Base-by-base conservation (phyloP, 805 yeast genomes). In the Kluyveromyces siamensis region DNA sequence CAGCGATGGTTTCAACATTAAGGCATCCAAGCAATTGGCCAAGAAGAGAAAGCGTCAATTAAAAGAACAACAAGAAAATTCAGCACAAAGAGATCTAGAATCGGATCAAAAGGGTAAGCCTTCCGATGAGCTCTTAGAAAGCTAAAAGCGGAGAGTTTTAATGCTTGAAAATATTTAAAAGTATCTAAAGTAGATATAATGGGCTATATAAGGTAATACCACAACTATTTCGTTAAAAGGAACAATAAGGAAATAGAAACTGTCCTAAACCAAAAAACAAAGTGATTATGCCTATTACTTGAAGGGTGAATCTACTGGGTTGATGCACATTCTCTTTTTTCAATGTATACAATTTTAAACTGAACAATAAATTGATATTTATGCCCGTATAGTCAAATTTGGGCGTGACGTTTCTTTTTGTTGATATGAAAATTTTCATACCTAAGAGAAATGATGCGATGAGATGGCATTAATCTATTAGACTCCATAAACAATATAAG, bases 1-100 rank as follows among this genome's bases (percentile, higher is more conserved):
- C 54, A 74, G 83, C 37, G 85, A 83, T 52, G 98, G 98, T 1
- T 91, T 91, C 73, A 85, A 87, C 58, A 87, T 93, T 55, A 82
- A 79, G 59, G 78, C 77, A 40, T 79, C 87, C 1, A 66, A 75
- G 52, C 70, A 67, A 45, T 61, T 83, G 54, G 84, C 85, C 38
- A 71, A 73, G 50, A 73, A 78, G 61, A 61, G 68, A 50, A 65
- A 63, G 44, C 59, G 61, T 47, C 49, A 45, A 27, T 48, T 27
- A 21, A 37, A 33, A n/a, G 46, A 44, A 36, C 18, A 27, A 27
- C 36, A 49, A 8, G 40, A 45, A 10, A 46, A 36, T n/a, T 37
- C 16, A 18, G 37, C 35, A 18, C 39, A 43, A 33, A 33, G 39
- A 16, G 49, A 47, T 27, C 21, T 47, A 41, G 48, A 50, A 14